A percentile compares a stretch with the other conserved stretches of the same genome.
Evolutionary conservation across 108 stramenopile species (phyloP).

Genomic region (Thalassiosira profunda): DNA sequence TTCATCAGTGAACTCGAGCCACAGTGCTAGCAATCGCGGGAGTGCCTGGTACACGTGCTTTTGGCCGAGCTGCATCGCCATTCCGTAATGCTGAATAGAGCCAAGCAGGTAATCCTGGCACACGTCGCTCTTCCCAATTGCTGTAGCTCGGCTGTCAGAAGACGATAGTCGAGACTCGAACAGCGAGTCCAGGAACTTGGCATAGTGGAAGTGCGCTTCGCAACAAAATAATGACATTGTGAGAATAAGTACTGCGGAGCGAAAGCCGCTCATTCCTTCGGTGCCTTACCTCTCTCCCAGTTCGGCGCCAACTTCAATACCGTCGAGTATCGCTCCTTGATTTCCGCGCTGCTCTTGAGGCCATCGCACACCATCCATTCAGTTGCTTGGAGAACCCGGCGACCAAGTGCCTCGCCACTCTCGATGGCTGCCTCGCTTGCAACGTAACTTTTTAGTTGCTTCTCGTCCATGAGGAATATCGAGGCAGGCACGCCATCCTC

Average conservation of each 20-base stretch:
- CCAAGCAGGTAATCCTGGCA: slow-evolving; percentile 76
- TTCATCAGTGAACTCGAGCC: slow-evolving; percentile 83
- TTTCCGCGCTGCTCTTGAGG: slow-evolving; percentile 70
- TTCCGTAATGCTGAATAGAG: slow-evolving; percentile 76
- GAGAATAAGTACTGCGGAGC: too few species aligned
- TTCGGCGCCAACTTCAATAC: slow-evolving; percentile 65
- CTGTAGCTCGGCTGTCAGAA: slow-evolving; percentile 16
- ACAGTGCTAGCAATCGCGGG: slow-evolving; percentile 86
- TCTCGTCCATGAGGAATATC: slow-evolving; percentile 31
- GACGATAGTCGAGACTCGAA: slow-evolving; percentile 58
- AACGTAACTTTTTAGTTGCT: slow-evolving; percentile 15
- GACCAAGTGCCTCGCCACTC: slow-evolving; percentile 49
- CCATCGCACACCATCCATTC: slow-evolving; percentile 84
- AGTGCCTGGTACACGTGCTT: slow-evolving; percentile 92
- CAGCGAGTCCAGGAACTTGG: slow-evolving; percentile 76
- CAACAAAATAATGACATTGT: not conserved
- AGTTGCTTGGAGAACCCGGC: slow-evolving; percentile 67
- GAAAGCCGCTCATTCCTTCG: not conserved
- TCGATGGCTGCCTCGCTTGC: slow-evolving; percentile 21
- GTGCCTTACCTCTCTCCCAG: slow-evolving; percentile 87
- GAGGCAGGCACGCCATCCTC: slow-evolving; percentile 50
- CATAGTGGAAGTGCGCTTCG: slow-evolving; percentile 79
- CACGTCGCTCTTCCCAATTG: slow-evolving; percentile 52
- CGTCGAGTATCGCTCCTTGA: slow-evolving; percentile 67
- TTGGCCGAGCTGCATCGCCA: slow-evolving; percentile 62